Conservation (phyloP, 345 rosid genomes). For the Acer saccharum region DNA sequence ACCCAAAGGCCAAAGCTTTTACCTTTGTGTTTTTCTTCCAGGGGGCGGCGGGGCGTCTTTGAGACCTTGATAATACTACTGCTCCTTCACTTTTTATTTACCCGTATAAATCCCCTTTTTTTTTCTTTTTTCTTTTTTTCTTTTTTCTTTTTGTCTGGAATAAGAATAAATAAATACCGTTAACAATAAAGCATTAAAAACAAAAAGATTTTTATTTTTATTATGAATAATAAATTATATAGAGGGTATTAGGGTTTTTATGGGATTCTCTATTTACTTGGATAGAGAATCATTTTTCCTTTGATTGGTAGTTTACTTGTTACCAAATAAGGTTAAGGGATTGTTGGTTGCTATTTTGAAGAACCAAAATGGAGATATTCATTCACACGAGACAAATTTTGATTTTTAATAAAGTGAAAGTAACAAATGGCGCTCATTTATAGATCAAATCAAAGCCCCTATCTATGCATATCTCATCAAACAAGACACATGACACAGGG, state of each 20-base stretch:
- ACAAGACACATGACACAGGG: neutral
- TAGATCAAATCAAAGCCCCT: neutral
- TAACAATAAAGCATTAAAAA: no score
- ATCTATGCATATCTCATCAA: neutral
- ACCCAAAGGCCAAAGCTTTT: neutral
- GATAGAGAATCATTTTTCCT: conserved; percentile 5
- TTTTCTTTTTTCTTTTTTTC: neutral
- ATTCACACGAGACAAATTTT: conserved; percentile 16
- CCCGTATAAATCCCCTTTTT: neutral
- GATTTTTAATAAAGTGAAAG: conserved; percentile 2
- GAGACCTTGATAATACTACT: neutral
- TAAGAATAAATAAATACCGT: neutral
- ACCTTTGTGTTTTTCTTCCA: neutral
- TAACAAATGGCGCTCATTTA: conserved; percentile 12
- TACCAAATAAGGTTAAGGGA: conserved; percentile 6
- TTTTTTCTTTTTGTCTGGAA: neutral
- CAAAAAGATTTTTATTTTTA: no score
- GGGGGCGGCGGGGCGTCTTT: conserved; percentile 21
- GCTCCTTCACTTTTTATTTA: neutral
- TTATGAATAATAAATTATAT: no score
- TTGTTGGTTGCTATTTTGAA: neutral
- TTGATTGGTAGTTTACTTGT: neutral
- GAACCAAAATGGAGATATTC: neutral
- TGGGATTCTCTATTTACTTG: neutral
- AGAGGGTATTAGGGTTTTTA: conserved; percentile 13